Evolutionary conservation across 768 basidiomycete genomes (phyloP).

Genomic region (Rubroboletus satanas): DNA sequence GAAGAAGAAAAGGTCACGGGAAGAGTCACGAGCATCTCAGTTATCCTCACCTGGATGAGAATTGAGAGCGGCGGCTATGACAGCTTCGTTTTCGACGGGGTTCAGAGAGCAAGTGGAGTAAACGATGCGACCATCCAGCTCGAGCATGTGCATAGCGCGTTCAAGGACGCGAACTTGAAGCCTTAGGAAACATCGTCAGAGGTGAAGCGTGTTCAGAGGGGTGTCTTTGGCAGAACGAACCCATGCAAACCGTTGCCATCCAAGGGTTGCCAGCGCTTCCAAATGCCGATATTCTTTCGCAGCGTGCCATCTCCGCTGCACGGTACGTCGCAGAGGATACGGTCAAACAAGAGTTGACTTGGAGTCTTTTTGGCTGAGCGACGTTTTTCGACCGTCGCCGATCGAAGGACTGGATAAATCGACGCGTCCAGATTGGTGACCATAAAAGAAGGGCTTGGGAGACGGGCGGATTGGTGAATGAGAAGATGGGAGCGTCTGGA

Average conservation of each 20-base stretch:
- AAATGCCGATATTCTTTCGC: slow-evolving; percentile 91
- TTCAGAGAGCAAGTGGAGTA: slow-evolving; percentile 98
- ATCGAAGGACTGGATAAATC: slow-evolving; percentile 65
- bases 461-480: slow-evolving; percentile 93
- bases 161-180: slow-evolving; percentile 90
- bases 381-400: slow-evolving; percentile 19
- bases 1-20: neutral
- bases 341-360: slow-evolving; percentile 73
- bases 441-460: slow-evolving; percentile 88
- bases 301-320: slow-evolving; percentile 97
- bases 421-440: slow-evolving; percentile 97
- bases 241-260: slow-evolving; percentile 90
- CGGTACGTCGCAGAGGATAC: slow-evolving; percentile 95
- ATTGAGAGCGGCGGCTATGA: slow-evolving; percentile 79
- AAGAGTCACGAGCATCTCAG: neutral
- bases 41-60: slow-evolving; percentile 53
- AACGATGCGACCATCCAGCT: slow-evolving; percentile 79
- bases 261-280: slow-evolving; percentile 85
- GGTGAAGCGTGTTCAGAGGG: neutral
- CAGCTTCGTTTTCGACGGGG: slow-evolving; percentile 96
- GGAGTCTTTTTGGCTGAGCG: slow-evolving; percentile 36
- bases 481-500: slow-evolving; percentile 92
- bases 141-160: slow-evolving; percentile 88
- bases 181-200: slow-evolving; percentile 38
- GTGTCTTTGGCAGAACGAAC: slow-evolving; percentile 40